These are phyloP conservation scores for Boletus rubescentipes DNA, from an alignment of 768 basidiomycete species.

Conservation along the genomic window DNA sequence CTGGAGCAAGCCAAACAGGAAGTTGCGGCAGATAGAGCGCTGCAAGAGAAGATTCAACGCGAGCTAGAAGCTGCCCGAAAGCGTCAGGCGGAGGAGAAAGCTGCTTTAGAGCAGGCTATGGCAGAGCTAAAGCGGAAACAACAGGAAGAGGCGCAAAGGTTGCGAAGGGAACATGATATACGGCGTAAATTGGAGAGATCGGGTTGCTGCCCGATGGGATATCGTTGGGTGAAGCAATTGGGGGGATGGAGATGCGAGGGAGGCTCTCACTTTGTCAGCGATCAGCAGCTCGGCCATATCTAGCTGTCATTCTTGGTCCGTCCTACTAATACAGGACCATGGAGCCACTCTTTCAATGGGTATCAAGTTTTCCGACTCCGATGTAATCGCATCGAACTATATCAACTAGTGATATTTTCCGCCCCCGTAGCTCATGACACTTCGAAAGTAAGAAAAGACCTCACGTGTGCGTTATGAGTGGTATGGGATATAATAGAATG, in stretches of 20 bases:
- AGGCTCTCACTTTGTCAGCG: constrained; percentile 42
- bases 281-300: constrained; percentile 26
- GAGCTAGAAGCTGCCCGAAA: constrained; percentile 27
- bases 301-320: background rate
- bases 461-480: too few relatives aligned
- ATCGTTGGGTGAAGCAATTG: constrained; percentile 40
- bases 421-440: too few relatives aligned
- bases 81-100: constrained; percentile 20
- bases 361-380: too few relatives aligned
- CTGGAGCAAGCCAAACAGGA: constrained; percentile 19
- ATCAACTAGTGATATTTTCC: background rate
- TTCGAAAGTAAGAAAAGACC: too few relatives aligned
- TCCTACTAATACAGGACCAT: too few relatives aligned
- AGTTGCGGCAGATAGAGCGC: constrained; percentile 17
- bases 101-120: constrained; percentile 22
- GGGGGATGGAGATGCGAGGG: constrained; percentile 48
- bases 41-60: constrained; percentile 25
- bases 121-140: constrained; percentile 31
- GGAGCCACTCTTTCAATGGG: background rate
- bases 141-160: constrained; percentile 37
- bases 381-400: background rate
- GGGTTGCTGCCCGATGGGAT: constrained; percentile 52
- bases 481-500: too few relatives aligned
- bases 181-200: constrained; percentile 44
- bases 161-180: constrained; percentile 23